Percentiles rank a stretch among this genome's conserved stretches.
Evolutionary conservation across 495 filamentous ascomycete genomes (phyloP).

Genomic region (Xylaria bambusicola): DNA sequence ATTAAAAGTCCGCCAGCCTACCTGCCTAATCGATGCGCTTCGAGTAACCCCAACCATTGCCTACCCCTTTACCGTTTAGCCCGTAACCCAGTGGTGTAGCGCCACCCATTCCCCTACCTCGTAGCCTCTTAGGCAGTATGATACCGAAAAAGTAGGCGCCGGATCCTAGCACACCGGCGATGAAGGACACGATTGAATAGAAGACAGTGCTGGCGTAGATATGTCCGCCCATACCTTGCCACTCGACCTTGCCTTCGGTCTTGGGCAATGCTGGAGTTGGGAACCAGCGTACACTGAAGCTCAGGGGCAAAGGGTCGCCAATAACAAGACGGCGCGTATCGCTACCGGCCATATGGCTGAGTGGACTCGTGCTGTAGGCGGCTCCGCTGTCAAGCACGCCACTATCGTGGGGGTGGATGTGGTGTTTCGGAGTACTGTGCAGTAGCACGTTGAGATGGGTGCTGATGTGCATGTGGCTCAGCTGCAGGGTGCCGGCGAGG

Average conservation of each 20-base stretch:
- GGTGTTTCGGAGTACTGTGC: conserved; percentile 67
- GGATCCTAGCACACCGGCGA: conserved; percentile 54
- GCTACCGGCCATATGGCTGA: conserved; percentile 57
- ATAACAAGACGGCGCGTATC: conserved; percentile 70
- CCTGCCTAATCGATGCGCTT: conserved; percentile 41
- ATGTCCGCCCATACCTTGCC: conserved; percentile 66
- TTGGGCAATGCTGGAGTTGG: conserved; percentile 67
- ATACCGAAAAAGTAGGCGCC: conserved; percentile 65
- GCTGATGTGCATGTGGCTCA: conserved; percentile 86
- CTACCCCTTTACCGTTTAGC: conserved; percentile 42
- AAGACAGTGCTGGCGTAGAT: conserved; percentile 66
- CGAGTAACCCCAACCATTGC: conserved; percentile 58
- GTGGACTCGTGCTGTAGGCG: conserved; percentile 80
- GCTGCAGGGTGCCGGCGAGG: conserved; percentile 83
- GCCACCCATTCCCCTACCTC: conserved; percentile 51
- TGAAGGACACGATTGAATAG: conserved; percentile 61
- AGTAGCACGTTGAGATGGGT: conserved; percentile 85
- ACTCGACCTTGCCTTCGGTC: conserved; percentile 54
- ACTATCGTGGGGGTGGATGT: conserved; percentile 55
- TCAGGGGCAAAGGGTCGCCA: conserved; percentile 79
- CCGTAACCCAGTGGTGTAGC: conserved; percentile 57
- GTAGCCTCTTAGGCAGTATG: conserved; percentile 58
- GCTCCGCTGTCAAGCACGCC: conserved; percentile 81
- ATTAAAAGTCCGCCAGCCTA: background rate
- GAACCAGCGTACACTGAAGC: conserved; percentile 84